phyloP scores from a whole-genome alignment of 176 grass and related monocot species.

The Luzula sylvatica region DNA sequence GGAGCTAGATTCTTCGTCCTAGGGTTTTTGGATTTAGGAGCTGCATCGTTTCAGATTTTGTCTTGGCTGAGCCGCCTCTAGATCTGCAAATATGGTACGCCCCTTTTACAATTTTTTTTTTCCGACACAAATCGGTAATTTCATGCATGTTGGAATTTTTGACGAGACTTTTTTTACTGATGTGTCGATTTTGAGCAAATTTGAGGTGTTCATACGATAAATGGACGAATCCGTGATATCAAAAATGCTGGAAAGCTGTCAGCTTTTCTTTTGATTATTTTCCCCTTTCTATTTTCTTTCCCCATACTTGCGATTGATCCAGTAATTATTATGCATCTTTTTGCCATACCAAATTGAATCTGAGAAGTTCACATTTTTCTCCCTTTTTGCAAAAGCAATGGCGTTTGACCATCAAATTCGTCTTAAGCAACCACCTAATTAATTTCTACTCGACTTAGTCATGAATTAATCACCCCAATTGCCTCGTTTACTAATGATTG shows the following conservation, averaged over 20 bases:
- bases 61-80: conserved; percentile 20
- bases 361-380: conserved; percentile 6
- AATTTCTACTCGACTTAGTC: not conserved
- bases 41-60: not conserved
- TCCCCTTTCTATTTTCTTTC: conserved; percentile 9
- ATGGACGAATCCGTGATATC: conserved; percentile 3
- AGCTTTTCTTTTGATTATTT: conserved; percentile 19
- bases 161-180: not conserved
- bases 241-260: conserved; percentile 2
- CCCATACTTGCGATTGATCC: not conserved
- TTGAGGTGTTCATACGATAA: conserved; percentile 13
- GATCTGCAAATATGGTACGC: conserved; percentile 27
- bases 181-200: conserved; percentile 21
- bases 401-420: not conserved
- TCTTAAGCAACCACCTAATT: not conserved
- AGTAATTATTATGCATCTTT: conserved; percentile 11
- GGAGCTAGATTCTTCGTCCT: not conserved
- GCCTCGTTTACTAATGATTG: not conserved
- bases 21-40: conserved; percentile 12
- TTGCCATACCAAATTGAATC: conserved; percentile 1
- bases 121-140: not conserved
- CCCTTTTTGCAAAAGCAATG: not conserved
- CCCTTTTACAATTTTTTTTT: conserved; percentile 4
- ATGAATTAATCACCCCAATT: not conserved
- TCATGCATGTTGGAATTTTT: not conserved